Evolutionary conservation across 2,329 filamentous ascomycete genomes (phyloP), one percentile per base, ranked within the genome.

Genomic region (Blastomyces gilchristii): DNA sequence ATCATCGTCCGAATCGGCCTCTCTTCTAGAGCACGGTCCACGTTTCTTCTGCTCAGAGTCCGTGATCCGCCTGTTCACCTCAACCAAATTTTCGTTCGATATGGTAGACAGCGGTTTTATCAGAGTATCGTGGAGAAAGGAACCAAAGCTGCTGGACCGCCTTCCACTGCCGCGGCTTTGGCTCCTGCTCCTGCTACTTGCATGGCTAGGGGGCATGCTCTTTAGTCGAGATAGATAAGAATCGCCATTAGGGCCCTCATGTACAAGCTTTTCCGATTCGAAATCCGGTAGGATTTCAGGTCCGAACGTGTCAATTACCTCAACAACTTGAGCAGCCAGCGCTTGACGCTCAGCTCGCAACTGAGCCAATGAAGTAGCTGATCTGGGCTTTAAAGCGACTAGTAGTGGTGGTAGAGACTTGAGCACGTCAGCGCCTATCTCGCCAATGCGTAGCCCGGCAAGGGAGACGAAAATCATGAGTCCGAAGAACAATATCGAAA

Each of bases 231-330:
- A 64, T 63, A 66, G 49, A 60, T 66, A 56, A 62, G 67, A 60
- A 65, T 67, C 69, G 57, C 66, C 67, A 43, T 67, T 67, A 63
- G 72, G 71, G 16, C 71, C 68, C 63, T 73, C 71, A 28, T 68
- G 67, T 50, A 89, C 76, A 60, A 90, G 81, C 28, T 53, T 63
- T 47, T 83, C 82, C 67, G 84, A 81, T 67, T 90, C 87, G 71
- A 92, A 96, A 76, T 95, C 90, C 14, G 89, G 85, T 75, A 91
- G 95, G 82, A 95, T 87, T 71, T 95, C 90, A 0, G 91, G 91
- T 0, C 90, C 91, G 2, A 95, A 85, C 41, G 87, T 88, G 75
- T 95, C 94, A 79, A 96, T 92, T 58, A 92, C 80, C 8, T 90
- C 83, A 2, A 89, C 92, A 45, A 95, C 89, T 70, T 91, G 83